Percentiles rank a stretch among this genome's conserved stretches.
phyloP scores from a whole-genome alignment of 306 rosid genomes.

The Medicago truncatula region MtrunA17r5.0-ANR NC_053044.1:38487001-38487500 shows the following conservation, averaged over 20 bases:
- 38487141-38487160: conserved; percentile 79
- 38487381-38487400: background rate
- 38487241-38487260: conserved; percentile 65
- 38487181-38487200: conserved; percentile 36
- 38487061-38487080: background rate
- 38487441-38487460: conserved; percentile 8
- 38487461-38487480: conserved; percentile 7
- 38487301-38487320: conserved; percentile 78
- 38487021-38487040: conserved; percentile 1
- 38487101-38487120: conserved; percentile 38
- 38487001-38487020: background rate
- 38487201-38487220: conserved; percentile 16
- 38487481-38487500: background rate
- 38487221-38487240: conserved; percentile 37
- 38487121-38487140: conserved; percentile 76
- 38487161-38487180: conserved; percentile 83
- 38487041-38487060: conserved; percentile 4
- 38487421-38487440: background rate
- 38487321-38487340: conserved; percentile 57
- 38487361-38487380: background rate
- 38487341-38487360: conserved; percentile 24
- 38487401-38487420: conserved; percentile 8
- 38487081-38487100: conserved; percentile 13
- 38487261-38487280: conserved; percentile 71
- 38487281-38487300: conserved; percentile 90